Percentiles rank a stretch among this genome's conserved stretches.
phyloP scores from a whole-genome alignment of 148 eudicot genomes.

The Fagopyrum homotropicum region DNA sequence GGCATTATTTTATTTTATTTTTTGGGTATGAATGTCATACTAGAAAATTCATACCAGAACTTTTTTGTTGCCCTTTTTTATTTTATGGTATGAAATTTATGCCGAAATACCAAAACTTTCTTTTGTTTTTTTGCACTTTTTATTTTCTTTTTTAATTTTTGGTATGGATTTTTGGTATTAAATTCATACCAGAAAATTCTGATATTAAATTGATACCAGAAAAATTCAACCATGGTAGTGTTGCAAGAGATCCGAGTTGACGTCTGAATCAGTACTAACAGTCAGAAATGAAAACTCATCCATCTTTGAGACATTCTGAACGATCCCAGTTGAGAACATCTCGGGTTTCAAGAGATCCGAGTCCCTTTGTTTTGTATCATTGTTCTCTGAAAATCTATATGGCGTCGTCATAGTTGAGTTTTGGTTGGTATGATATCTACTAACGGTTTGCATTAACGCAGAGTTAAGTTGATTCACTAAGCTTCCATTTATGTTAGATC shows the following conservation, averaged over 20 bases:
- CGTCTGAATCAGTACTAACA: constrained; percentile 55
- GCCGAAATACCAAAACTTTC: too few species aligned
- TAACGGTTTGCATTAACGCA: constrained; percentile 14
- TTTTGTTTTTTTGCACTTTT: too few species aligned
- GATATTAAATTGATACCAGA: too few species aligned
- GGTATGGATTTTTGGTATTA: too few species aligned
- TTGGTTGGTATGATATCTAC: constrained; percentile 16
- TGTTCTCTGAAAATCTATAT: constrained; percentile 37
- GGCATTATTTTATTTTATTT: too few species aligned
- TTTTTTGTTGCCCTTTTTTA: too few species aligned
- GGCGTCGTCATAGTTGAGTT: constrained; percentile 30
- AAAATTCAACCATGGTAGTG: too few species aligned
- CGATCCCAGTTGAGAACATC: constrained; percentile 57
- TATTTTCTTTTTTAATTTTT: too few species aligned
- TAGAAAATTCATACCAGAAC: too few species aligned
- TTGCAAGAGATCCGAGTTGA: neutral
- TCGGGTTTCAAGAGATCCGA: constrained; percentile 68
- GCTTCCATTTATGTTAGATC: constrained; percentile 27
- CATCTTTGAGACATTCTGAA: constrained; percentile 68
- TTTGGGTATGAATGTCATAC: too few species aligned
- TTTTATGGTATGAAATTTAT: too few species aligned
- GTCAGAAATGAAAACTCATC: constrained; percentile 33
- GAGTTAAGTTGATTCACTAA: constrained; percentile 27
- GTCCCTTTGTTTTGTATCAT: constrained; percentile 34
- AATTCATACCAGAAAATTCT: too few species aligned